These are phyloP conservation scores for Inonotus obliquus DNA, from an alignment of 1,284 basidiomycete species.

Conservation along the genomic window DNA sequence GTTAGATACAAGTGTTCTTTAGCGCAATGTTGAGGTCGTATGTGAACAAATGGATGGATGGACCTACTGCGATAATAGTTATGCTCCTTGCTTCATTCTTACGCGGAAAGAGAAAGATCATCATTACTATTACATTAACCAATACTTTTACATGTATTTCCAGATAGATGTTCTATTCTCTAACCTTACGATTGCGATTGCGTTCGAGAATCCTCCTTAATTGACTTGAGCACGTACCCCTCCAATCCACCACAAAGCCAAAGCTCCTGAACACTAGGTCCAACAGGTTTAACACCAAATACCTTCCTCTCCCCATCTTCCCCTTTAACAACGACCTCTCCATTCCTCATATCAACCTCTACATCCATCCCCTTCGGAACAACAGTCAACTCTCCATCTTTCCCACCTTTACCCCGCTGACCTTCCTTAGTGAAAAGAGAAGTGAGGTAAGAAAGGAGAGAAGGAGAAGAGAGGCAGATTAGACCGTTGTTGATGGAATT, in stretches of 20 bases:
- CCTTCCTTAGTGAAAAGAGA: conserved; percentile 67
- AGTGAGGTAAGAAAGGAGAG: conserved; percentile 85
- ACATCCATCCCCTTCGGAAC: conserved; percentile 58
- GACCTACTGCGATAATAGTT: neutral
- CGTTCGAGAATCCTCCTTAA: conserved; percentile 33
- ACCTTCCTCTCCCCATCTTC: conserved; percentile 42
- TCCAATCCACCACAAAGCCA: conserved; percentile 81
- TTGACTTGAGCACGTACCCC: conserved; percentile 73
- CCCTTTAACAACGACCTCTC: conserved; percentile 52
- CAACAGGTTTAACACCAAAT: conserved; percentile 75
- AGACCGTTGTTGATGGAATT: conserved; percentile 99
- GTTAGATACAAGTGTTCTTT: too few species aligned
- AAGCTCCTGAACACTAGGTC: conserved; percentile 89
- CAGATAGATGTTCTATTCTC: neutral
- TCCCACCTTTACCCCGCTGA: conserved; percentile 71
- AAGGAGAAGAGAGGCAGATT: conserved; percentile 90
- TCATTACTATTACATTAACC: conserved; percentile 4
- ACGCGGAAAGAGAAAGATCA: neutral
- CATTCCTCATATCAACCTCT: conserved; percentile 66
- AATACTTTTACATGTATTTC: conserved; percentile 7
- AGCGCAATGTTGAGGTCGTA: too few species aligned
- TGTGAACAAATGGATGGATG: neutral
- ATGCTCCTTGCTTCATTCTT: neutral
- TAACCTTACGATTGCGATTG: conserved; percentile 13
- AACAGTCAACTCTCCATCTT: conserved; percentile 77